Conservation (phyloP, 2,329 filamentous ascomycete genomes). For the Cylindrodendrum hubeiense region DNA sequence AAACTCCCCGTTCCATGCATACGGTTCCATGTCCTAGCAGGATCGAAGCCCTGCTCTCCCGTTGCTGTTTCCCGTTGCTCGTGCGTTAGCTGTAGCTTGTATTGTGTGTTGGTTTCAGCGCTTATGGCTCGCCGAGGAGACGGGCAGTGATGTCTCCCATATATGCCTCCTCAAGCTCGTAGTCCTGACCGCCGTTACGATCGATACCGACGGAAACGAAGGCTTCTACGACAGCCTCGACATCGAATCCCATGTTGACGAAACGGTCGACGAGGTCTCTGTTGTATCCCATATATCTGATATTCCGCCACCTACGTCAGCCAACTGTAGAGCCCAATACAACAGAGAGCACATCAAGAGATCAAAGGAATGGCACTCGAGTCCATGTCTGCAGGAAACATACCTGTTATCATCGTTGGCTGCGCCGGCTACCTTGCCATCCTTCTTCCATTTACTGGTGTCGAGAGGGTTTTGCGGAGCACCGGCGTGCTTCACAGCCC, state of each 20-base stretch:
- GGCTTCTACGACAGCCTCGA: conserved; percentile 86
- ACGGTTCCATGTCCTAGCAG: conserved; percentile 13
- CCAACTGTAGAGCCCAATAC: not conserved
- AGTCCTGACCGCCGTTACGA: conserved; percentile 80
- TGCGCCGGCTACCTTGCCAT: conserved; percentile 54
- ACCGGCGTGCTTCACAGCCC: conserved; percentile 86
- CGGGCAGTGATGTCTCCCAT: conserved; percentile 91
- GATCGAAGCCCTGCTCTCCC: conserved; percentile 4
- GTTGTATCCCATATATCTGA: conserved; percentile 90
- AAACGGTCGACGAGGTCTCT: conserved; percentile 86
- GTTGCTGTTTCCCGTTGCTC: not conserved
- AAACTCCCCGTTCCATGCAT: conserved; percentile 43
- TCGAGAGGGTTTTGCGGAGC: conserved; percentile 69
- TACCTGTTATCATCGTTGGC: conserved; percentile 46
- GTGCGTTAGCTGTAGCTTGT: conserved; percentile 14
- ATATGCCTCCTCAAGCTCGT: conserved; percentile 89
- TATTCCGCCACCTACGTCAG: not conserved
- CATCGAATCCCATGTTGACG: conserved; percentile 89
- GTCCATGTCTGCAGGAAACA: conserved; percentile 1
- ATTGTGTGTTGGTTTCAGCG: not conserved
- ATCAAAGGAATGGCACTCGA: not conserved
- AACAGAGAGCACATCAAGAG: not conserved
- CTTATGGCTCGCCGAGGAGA: conserved; percentile 80
- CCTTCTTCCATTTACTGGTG: conserved; percentile 61
- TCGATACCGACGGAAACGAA: conserved; percentile 88